A percentile compares a stretch with the other conserved stretches of the same genome.
Conservation (phyloP, 83 land plant species). For the Picea abies region DNA sequence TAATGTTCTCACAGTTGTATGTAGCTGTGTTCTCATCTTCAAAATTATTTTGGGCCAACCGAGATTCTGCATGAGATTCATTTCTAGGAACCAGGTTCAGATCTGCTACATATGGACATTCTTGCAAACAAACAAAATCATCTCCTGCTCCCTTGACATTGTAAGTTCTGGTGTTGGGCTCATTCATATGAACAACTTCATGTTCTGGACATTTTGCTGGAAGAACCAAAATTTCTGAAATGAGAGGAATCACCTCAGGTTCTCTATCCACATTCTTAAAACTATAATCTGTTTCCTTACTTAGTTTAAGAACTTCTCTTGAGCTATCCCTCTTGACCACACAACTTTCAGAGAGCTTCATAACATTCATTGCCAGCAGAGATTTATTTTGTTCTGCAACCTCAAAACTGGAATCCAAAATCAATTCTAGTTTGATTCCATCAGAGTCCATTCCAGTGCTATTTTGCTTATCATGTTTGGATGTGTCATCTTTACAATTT, state of each 20-base stretch:
- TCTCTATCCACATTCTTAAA: no score
- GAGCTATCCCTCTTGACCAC: not conserved
- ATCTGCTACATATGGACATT: not conserved
- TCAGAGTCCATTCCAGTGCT: not conserved
- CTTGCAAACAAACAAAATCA: not conserved
- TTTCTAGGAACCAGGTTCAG: not conserved
- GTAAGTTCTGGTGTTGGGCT: not conserved
- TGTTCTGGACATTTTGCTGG: not conserved
- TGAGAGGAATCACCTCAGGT: not conserved
- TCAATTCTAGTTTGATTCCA: slow-evolving; percentile 11
- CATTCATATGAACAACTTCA: not conserved
- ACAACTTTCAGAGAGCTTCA: not conserved
- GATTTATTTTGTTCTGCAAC: not conserved
- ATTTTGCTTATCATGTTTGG: not conserved
- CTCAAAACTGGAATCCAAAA: not conserved
- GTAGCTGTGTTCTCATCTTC: not conserved
- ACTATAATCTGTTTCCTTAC: no score
- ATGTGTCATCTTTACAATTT: not conserved
- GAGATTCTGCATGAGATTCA: not conserved
- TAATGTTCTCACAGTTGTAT: not conserved
- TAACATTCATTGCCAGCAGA: not conserved
- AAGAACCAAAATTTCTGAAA: not conserved
- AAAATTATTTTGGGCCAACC: not conserved
- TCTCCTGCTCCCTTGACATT: not conserved
- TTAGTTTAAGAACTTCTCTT: not conserved